Base-by-base conservation (phyloP, 1,284 basidiomycete genomes). In the Cutaneotrichosporon cutaneum region DNA sequence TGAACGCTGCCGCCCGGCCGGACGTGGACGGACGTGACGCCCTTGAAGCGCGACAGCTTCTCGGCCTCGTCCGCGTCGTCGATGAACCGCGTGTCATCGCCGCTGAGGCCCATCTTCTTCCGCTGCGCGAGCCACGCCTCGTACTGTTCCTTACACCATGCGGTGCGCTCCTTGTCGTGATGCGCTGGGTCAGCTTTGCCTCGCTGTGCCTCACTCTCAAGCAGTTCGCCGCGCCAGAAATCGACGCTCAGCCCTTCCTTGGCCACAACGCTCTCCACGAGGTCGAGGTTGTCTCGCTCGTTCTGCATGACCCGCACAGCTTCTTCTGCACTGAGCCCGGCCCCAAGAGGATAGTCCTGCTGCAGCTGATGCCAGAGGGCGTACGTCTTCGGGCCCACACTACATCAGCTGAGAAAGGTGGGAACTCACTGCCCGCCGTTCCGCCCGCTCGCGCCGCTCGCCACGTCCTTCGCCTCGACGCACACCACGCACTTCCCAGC, bases 391-490 rank as follows among this genome's bases (percentile, higher is more conserved):
- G 68, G 69, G 9, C 64, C 66, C 32, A 67, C 61, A 32, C 66
- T 68, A 47, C 5, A 50, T n/a, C 4, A 2, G 48, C 21, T 21
- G 6, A n/a, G 30, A 2, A 1, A 11, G 8, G n/a, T 26, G 10
- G 16, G 2, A 2, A 56, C 55, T 27, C 50, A 58, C 58, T 75
- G 73, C 26, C 74, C 74, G n/a, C 75, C 76, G 50, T 78, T 76
- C 10, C 76, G 60, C 4, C 76, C 54, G 72, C 72, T 68, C 2
- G 75, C 75, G 8, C 75, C 75, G n/a, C 69, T 72, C 14, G 64
- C 73, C 3, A 73, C 59, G 56, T 77, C 75, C 61, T 75, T 75
- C 32, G 72, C 75, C 36, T 77, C 75, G 21, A 77, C 26, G 8
- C 69, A 60, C 2, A 73, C 65, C 9, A 77, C 59, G 32, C 42